Conservation (phyloP, 2,329 filamentous ascomycete species). For the Epichloe brachyelytri region DNA sequence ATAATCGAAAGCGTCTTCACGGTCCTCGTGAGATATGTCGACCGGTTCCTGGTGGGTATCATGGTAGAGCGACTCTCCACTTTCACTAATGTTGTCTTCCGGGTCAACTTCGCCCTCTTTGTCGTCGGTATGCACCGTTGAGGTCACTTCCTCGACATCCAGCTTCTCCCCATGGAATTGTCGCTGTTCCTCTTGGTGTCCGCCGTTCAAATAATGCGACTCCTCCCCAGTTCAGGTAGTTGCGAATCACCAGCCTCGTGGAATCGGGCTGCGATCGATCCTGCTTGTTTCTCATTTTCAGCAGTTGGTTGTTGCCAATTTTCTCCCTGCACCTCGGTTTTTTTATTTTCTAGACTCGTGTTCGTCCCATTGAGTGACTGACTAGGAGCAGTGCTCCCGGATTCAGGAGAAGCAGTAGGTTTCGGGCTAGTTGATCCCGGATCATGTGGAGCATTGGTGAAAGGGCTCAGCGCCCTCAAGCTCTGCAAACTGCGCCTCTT, state of each 20-base stretch:
- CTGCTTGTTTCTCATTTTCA: constrained; percentile 3
- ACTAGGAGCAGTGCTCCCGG: constrained; percentile 3
- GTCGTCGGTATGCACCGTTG: constrained; percentile 2
- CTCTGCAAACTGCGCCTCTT: constrained; percentile 66
- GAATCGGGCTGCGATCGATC: background rate
- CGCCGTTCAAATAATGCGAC: background rate
- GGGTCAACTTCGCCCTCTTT: constrained; percentile 12
- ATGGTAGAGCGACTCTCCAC: constrained; percentile 50
- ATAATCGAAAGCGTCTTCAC: constrained; percentile 91
- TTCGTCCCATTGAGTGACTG: background rate
- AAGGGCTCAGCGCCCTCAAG: constrained; percentile 62
- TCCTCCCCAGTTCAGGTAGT: background rate
- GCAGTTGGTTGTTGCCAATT: constrained; percentile 4
- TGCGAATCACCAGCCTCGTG: constrained; percentile 1
- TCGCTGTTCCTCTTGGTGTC: background rate
- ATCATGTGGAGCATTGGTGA: constrained; percentile 50
- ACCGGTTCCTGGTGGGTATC: constrained; percentile 42
- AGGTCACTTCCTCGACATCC: constrained; percentile 1
- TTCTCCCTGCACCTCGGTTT: background rate
- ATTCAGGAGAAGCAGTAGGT: constrained; percentile 8
- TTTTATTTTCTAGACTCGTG: background rate
- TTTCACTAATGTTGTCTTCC: constrained; percentile 40
- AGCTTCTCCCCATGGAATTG: background rate
- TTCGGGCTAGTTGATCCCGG: constrained; percentile 9
- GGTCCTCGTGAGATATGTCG: constrained; percentile 69